Evolutionary conservation across 2,329 filamentous ascomycete species (phyloP), one percentile per base, ranked within the genome.

Genomic region (Emmonsiellopsis sp.): DNA sequence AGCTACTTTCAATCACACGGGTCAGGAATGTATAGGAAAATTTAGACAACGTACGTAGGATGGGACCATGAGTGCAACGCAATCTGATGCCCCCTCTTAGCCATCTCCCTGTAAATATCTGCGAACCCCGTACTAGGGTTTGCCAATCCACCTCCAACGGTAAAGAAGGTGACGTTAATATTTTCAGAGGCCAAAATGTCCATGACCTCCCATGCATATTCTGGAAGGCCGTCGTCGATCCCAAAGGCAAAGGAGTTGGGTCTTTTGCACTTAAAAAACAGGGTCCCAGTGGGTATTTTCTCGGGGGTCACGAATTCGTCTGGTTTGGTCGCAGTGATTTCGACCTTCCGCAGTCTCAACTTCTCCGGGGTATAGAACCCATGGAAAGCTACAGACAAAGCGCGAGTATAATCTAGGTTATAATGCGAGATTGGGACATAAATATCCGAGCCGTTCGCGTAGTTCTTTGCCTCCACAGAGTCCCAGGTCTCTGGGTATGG

Each of bases 211-310:
- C 82, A 76, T 1, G 82, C 82, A 54, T 79, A 75, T 35, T 70
- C 62, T 46, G 84, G 84, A 50, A 79, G 73, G 20, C 84, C 84
- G 65, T 87, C 84, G 63, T 87, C 84, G 58, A 87, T 86, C 49
- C 83, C 84, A 65, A 87, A 86, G 1, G 84, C 84, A 64, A 87
- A 86, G 0, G 79, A 83, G 69, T 86, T 85, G 46, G 83, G 83
- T 15, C 83, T 76, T 59, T 79, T 83, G 73, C 84, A 87, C 6
- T 78, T 73, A 61, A 86, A 81, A 45, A 83, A 71, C 35, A 87
- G 72, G 16, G 75, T 76, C 6, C 83, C 83, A 1, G 77, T 83
- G 0, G 81, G 76, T 32, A 84, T 69, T 68, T 86, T 86, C 54
- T 70, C 67, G 1, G 83, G 82, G 7, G 85, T 70, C 32, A 64